These are phyloP conservation scores for Ophiocordyceps australis DNA, from an alignment of 2,329 filamentous ascomycete species.

Conservation along the genomic window DNA sequence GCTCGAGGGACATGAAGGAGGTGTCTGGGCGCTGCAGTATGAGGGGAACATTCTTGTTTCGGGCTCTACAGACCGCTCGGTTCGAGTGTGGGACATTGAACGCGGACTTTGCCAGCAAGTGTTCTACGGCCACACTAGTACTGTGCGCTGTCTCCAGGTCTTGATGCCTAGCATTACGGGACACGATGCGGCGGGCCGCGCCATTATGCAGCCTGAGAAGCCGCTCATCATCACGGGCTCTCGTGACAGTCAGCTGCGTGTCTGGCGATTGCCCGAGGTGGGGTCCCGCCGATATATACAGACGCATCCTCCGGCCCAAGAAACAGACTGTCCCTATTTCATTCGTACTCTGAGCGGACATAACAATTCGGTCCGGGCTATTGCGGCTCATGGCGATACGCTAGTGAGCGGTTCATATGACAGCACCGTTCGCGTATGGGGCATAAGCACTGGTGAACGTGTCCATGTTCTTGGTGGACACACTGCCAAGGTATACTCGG, in stretches of 20 bases:
- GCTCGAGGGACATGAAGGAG: slow-evolving; percentile 85
- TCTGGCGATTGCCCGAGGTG: slow-evolving; percentile 81
- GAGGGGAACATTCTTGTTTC: slow-evolving; percentile 90
- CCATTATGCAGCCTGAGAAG: slow-evolving; percentile 82
- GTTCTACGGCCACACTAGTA: slow-evolving; percentile 95
- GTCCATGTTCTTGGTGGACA: slow-evolving; percentile 75
- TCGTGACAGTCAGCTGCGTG: slow-evolving; percentile 78
- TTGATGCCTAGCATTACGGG: slow-evolving; percentile 71
- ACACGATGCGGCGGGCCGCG: slow-evolving; percentile 48
- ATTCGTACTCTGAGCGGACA: slow-evolving; percentile 76
- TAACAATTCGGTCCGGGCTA: slow-evolving; percentile 84
- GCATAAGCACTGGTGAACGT: slow-evolving; percentile 84
- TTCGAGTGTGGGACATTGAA: slow-evolving; percentile 99
- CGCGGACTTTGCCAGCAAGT: slow-evolving; percentile 83
- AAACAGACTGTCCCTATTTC: slow-evolving; percentile 83
- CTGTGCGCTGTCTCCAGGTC: slow-evolving; percentile 88
- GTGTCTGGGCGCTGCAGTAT: slow-evolving; percentile 95
- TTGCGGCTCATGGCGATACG: slow-evolving; percentile 85
- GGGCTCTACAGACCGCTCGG: slow-evolving; percentile 86
- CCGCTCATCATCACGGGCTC: slow-evolving; percentile 96
- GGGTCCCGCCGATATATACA: slow-evolving; percentile 65
- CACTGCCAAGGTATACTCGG: slow-evolving; percentile 87
- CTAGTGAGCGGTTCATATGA: slow-evolving; percentile 97
- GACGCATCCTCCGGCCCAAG: slow-evolving; percentile 53
- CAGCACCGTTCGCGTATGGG: slow-evolving; percentile 88